Conservation (phyloP, 257 asterid species). For the Verbascum thapsus region DNA sequence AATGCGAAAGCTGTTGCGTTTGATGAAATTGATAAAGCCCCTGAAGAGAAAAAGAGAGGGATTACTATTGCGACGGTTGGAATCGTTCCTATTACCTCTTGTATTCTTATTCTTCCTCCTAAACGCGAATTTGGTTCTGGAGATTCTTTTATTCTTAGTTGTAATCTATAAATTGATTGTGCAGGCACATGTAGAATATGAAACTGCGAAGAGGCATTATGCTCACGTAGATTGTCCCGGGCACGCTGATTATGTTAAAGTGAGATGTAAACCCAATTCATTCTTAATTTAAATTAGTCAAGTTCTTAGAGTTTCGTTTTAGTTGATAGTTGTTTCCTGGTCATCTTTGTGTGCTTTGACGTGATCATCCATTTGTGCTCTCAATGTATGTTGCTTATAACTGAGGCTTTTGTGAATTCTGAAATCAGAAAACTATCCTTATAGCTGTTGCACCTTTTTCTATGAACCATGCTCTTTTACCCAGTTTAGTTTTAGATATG, state of each 20-base stretch:
- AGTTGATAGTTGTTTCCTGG: neutral
- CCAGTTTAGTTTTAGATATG: too few relatives aligned
- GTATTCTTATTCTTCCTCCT: neutral
- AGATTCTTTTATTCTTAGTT: neutral
- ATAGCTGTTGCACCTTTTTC: too few relatives aligned
- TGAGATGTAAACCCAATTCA: conserved; percentile 33
- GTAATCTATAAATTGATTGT: conserved; percentile 25
- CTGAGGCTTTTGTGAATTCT: too few relatives aligned
- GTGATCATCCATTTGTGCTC: too few relatives aligned
- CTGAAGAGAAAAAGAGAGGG: conserved; percentile 93
- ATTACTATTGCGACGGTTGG: conserved; percentile 85
- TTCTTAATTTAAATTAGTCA: neutral
- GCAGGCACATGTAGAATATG: conserved; percentile 94
- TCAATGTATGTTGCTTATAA: too few relatives aligned
- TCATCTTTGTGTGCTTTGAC: too few relatives aligned
- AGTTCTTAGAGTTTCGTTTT: neutral
- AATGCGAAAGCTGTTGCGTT: conserved; percentile 86
- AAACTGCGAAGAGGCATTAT: conserved; percentile 66
- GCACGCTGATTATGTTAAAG: conserved; percentile 94
- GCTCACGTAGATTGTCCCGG: too few relatives aligned
- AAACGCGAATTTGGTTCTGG: conserved; percentile 9
- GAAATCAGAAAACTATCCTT: too few relatives aligned
- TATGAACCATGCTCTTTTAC: too few relatives aligned
- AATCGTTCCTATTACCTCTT: neutral
- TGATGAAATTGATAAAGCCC: conserved; percentile 95